Evolutionary conservation across 1,139 yeast species (phyloP), one percentile per base, ranked within the genome.

Genomic region (Hemisphaericaspora xylofermentans): DNA sequence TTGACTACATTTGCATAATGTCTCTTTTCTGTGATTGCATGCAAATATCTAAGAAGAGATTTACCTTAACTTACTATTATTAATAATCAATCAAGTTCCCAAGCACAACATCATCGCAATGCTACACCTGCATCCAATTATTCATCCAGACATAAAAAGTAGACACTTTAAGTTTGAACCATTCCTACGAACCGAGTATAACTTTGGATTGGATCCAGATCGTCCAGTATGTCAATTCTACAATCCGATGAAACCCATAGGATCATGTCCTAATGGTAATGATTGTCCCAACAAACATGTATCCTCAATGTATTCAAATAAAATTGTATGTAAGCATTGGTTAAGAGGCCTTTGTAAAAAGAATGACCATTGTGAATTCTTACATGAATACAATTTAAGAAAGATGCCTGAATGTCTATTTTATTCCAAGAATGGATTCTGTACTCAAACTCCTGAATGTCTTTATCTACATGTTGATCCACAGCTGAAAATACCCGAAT

Each of bases 331-430:
- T 61, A 93, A 94, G 73, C 98, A 93, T 70, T 93, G 99, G 99
- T 78, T 94, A 37, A 78, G 98, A 52, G 98, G 98, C 0, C 76
- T 94, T 29, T 94, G 99, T 65, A 94, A 94, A 66, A 93, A 91
- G 68, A 95, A 95, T 41, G 96, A 91, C 53, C 91, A 87, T 49
- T 94, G 98, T 65, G 99, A 94, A 66, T 94, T 88, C 56, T 66
- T 94, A 38, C 99, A 94, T 63, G 99, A 94, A 57, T 93, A 91
- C 60, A 93, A 93, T 58, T 68, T 93, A 53, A 77, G 96, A 46
- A 89, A 88, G 61, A 91, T 94, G 96, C 98, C 98, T 2, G 98
- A 94, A 62, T 94, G 98, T 64, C 77, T 89, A 29, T 88, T 88
- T 60, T 91, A 78, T 62, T 76, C 88, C 43, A 82, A 86, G 61